Conservation (phyloP, 768 basidiomycete genomes). For the Rhizopogon vinicolor region DNA sequence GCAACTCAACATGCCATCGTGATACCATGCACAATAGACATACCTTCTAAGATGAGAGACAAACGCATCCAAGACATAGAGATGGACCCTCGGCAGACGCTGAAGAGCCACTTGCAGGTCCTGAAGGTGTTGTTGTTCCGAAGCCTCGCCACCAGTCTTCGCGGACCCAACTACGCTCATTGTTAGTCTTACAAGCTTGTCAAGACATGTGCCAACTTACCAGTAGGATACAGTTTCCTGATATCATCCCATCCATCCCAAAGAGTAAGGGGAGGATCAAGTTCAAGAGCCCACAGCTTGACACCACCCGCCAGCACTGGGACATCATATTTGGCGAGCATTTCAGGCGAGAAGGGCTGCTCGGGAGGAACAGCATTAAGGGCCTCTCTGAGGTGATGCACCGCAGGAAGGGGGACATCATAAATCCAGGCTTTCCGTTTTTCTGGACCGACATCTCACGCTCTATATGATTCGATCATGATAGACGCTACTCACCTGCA, state of each 20-base stretch:
- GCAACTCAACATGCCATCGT: constrained; percentile 4
- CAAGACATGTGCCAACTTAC: constrained; percentile 21
- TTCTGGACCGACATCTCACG: constrained; percentile 38
- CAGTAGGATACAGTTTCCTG: constrained; percentile 77
- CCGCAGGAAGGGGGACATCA: constrained; percentile 78
- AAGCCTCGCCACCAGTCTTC: constrained; percentile 47
- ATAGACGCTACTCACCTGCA: constrained; percentile 40
- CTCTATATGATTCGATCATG: background rate
- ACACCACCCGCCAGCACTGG: constrained; percentile 82
- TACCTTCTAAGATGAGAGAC: constrained; percentile 73
- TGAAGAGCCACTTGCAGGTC: constrained; percentile 60
- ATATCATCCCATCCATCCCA: constrained; percentile 95
- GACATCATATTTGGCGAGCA: constrained; percentile 72
- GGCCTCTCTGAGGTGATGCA: constrained; percentile 82
- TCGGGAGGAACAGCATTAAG: constrained; percentile 66
- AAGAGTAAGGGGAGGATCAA: constrained; percentile 78
- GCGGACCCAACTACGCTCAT: constrained; percentile 46
- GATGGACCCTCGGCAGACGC: constrained; percentile 71
- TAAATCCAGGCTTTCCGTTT: constrained; percentile 93
- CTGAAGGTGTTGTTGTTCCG: constrained; percentile 57
- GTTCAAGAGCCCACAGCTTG: constrained; percentile 90
- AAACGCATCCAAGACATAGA: constrained; percentile 75
- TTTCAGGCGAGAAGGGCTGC: constrained; percentile 43
- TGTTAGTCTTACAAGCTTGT: background rate
- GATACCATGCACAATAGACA: constrained; percentile 19